Base-by-base conservation (phyloP, 139 green algal species). In the Chara braunii region DNA sequence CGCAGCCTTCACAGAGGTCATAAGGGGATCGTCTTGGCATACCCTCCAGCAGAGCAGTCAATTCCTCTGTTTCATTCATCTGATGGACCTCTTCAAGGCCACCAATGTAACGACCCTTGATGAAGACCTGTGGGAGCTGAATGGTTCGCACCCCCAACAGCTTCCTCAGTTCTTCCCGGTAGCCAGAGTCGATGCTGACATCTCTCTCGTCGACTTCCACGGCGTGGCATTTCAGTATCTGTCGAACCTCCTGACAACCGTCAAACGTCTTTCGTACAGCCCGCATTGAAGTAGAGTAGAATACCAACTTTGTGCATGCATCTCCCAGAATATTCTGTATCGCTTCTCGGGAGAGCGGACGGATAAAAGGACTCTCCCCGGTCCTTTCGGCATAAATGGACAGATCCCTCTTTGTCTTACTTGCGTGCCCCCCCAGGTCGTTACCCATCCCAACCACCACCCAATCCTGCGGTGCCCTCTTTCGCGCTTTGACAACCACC, bases 241-340 rank as follows among this genome's bases (percentile, higher is more conserved):
- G 22, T 23, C 60, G 33, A 54, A 69, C 56, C 43, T 14, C 33
- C 1, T 62, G 51, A 59, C 67, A 75, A 30, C 70, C 67, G 32
- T 67, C 67, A 52, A 72, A 72, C 22, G 67, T 75, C 51, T 75
- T 70, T 11, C 67, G 40, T 22, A 75, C 37, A 0, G 32, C 67
- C 14, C 67, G 43, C 3, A 75, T 23, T 1, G 24, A 57, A 18
- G 67, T 75, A 5, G 67, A 56, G 28, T 74, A 74, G 29, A 74
- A 8, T 28, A 74, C 65, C 33, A 70, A 53, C 18, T 35, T 12
- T n/a, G n/a, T n/a, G n/a, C n/a, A n/a, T n/a, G n/a, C n/a, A n/a
- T n/a, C n/a, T n/a, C n/a, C n/a, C n/a, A n/a, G n/a, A n/a, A n/a
- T n/a, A n/a, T n/a, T n/a, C n/a, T n/a, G n/a, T n/a, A n/a, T n/a